These are phyloP conservation scores for Quercus parvula DNA, from an alignment of 306 rosid species.

Conservation along the genomic window DNA sequence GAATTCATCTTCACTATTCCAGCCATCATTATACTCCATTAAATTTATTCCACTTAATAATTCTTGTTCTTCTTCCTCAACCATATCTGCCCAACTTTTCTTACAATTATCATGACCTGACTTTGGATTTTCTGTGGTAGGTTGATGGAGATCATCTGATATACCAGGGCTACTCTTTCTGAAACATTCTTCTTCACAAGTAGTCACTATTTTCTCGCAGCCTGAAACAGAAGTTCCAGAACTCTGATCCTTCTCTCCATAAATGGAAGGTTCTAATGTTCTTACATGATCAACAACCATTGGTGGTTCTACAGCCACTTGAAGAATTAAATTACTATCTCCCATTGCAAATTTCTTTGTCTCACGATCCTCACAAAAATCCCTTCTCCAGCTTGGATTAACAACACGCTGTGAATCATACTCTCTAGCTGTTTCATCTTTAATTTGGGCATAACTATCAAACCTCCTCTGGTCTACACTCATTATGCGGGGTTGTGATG, in stretches of 20 bases:
- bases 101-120: constrained; percentile 21
- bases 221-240: constrained; percentile 6
- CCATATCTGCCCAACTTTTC: constrained; percentile 98
- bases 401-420: not conserved
- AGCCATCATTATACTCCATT: constrained; percentile 16
- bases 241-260: constrained; percentile 13
- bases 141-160: constrained; percentile 12
- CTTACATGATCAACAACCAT: constrained; percentile 20
- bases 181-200: not conserved
- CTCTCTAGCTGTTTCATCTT: no score
- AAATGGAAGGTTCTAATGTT: constrained; percentile 2
- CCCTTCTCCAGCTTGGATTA: constrained; percentile 17
- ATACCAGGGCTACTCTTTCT: constrained; percentile 16
- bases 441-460: no score
- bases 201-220: not conserved
- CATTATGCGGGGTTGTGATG: not conserved
- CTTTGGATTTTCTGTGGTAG: constrained; percentile 16
- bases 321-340: not conserved
- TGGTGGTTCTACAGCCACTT: constrained; percentile 10
- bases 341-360: constrained; percentile 10
- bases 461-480: no score
- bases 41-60: constrained; percentile 17
- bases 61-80: constrained; percentile 67
- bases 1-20: constrained; percentile 25
- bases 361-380: constrained; percentile 18